Evolutionary conservation across 2,329 filamentous ascomycete genomes (phyloP).

Genomic region (Paradendryphiella salina): DNA sequence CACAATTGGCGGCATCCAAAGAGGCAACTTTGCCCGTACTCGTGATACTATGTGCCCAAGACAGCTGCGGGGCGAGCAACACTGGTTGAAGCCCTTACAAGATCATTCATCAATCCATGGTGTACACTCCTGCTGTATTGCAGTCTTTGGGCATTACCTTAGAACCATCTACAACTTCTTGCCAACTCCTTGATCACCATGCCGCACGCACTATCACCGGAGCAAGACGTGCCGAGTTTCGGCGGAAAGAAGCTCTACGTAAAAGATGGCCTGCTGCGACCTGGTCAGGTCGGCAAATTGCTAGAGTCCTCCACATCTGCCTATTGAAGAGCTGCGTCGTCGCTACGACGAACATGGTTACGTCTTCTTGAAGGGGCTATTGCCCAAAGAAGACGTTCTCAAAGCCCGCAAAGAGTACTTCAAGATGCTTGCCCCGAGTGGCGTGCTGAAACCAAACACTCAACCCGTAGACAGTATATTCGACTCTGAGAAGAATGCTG

Average conservation of each 20-base stretch:
- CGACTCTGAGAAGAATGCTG: constrained; percentile 48
- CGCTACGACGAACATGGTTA: constrained; percentile 58
- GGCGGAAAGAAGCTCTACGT: constrained; percentile 46
- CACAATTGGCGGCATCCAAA: constrained; percentile 19
- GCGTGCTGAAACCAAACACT: constrained; percentile 59
- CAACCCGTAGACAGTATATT: constrained; percentile 60
- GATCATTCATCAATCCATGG: not conserved
- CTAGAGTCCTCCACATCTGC: constrained; percentile 51
- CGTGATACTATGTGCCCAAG: not conserved
- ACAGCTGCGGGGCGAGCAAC: not conserved
- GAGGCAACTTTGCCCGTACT: constrained; percentile 19
- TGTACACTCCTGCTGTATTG: not conserved
- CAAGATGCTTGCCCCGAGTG: constrained; percentile 57
- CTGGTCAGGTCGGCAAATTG: constrained; percentile 51
- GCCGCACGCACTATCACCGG: constrained; percentile 40
- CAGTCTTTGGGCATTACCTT: not conserved
- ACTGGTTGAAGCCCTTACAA: not conserved
- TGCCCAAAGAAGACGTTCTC: constrained; percentile 59
- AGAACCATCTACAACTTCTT: not conserved
- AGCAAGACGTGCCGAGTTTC: constrained; percentile 29
- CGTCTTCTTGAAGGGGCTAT: constrained; percentile 58
- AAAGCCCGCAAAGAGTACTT: constrained; percentile 59
- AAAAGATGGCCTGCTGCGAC: constrained; percentile 53
- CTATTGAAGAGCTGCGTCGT: constrained; percentile 54
- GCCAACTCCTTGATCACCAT: constrained; percentile 21